phyloP scores from a whole-genome alignment of 2,329 filamentous ascomycete genomes.

The Sclerotinia subarctica region DNA sequence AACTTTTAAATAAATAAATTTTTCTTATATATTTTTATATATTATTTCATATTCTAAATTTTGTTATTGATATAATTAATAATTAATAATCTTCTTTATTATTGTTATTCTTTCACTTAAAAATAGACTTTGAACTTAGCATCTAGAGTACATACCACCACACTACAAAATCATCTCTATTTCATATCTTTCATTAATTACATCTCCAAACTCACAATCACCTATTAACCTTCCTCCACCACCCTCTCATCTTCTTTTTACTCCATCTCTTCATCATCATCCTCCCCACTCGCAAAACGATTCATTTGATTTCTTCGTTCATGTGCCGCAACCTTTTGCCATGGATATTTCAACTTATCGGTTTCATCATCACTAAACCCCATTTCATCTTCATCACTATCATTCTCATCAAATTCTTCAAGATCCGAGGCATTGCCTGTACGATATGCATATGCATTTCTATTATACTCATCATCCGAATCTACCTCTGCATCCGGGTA shows the following conservation, averaged over 20 bases:
- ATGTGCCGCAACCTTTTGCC: slow-evolving; percentile 22
- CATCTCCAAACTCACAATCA: not conserved
- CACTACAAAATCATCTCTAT: not conserved
- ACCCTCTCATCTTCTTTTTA: not conserved
- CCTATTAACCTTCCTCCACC: not conserved
- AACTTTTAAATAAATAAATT: too few relatives aligned
- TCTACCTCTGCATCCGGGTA: slow-evolving; percentile 78
- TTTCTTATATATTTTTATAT: too few relatives aligned
- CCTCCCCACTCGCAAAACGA: not conserved
- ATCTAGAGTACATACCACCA: not conserved
- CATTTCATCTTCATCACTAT: slow-evolving; percentile 30
- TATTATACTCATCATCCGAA: slow-evolving; percentile 63
- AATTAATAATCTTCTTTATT: too few relatives aligned
- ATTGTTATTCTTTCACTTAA: too few relatives aligned
- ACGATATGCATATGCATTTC: slow-evolving; percentile 54
- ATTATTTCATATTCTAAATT: too few relatives aligned
- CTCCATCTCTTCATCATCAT: slow-evolving; percentile 11
- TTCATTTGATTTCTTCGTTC: not conserved
- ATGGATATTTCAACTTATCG: slow-evolving; percentile 33
- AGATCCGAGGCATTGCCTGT: slow-evolving; percentile 40
- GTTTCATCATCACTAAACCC: slow-evolving; percentile 34
- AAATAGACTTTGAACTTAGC: not conserved
- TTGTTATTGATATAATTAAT: too few relatives aligned
- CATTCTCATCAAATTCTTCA: slow-evolving; percentile 34
- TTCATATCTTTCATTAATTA: not conserved